These are phyloP conservation scores for Edaphochlamys debaryana DNA, from an alignment of 139 green algal genomes.

Conservation along the genomic window DNA sequence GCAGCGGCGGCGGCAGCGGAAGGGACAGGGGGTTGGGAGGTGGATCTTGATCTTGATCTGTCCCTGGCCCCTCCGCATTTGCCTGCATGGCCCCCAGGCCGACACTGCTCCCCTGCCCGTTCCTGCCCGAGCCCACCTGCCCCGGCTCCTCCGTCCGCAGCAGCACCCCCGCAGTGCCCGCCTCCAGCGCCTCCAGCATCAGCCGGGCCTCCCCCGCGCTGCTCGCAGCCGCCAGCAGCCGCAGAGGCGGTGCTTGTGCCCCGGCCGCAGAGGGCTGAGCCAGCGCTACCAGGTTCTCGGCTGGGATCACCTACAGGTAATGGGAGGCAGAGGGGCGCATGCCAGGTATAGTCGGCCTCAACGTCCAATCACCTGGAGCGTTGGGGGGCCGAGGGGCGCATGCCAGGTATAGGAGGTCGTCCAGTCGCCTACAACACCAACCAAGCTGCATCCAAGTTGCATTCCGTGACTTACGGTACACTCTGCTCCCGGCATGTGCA, in stretches of 20 bases:
- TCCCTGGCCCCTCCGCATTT: background rate
- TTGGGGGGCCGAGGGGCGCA: background rate
- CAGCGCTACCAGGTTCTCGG: conserved; percentile 92
- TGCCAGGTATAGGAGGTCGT: background rate
- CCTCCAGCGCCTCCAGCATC: conserved; percentile 86
- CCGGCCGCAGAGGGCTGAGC: conserved; percentile 50
- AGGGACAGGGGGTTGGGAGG: background rate
- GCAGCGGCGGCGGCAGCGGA: background rate
- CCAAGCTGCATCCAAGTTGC: too few relatives aligned
- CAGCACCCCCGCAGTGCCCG: conserved; percentile 83
- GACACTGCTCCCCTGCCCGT: background rate
- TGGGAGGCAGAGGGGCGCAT: background rate
- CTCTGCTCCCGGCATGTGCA: too few relatives aligned
- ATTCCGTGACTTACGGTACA: too few relatives aligned
- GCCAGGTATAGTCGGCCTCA: background rate
- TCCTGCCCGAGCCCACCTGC: conserved; percentile 57
- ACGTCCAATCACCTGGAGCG: background rate
- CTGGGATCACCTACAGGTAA: conserved; percentile 84
- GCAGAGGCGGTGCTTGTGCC: background rate
- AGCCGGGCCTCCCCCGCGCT: conserved; percentile 63
- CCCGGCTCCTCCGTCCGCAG: conserved; percentile 74
- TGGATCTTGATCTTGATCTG: background rate
- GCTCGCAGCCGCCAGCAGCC: conserved; percentile 66
- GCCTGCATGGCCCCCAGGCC: background rate
- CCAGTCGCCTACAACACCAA: too few relatives aligned